A percentile compares a stretch with the other conserved stretches of the same genome.
These are phyloP conservation scores for Castanea crenata DNA, from an alignment of 306 rosid genomes.

Conservation along the genomic window DNA sequence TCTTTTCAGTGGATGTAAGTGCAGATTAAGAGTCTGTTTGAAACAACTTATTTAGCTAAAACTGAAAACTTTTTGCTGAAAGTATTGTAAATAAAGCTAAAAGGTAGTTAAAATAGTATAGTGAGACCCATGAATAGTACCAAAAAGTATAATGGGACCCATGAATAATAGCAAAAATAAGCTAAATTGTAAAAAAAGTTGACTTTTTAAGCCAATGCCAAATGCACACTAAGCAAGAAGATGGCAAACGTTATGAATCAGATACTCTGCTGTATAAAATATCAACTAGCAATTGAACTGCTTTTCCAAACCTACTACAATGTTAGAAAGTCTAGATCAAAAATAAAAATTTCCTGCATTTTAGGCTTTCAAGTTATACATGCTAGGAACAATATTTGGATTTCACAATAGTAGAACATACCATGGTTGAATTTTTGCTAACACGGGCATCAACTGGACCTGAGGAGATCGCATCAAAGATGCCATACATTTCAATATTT, in stretches of 20 bases:
- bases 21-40: background rate
- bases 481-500: conserved; percentile 95
- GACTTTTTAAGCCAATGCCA: no score
- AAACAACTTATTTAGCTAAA: no score
- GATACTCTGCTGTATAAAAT: background rate
- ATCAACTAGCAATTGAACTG: background rate
- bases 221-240: background rate
- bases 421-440: conserved; percentile 89
- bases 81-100: no score
- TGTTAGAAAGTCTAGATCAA: background rate
- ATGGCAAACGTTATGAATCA: background rate
- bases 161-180: no score
- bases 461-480: conserved; percentile 68
- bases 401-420: conserved; percentile 24
- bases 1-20: conserved; percentile 11
- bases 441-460: conserved; percentile 88
- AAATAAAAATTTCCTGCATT: background rate
- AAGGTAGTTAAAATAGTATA: no score
- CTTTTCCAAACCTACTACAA: background rate
- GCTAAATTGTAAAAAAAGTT: no score
- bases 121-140: no score
- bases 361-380: conserved; percentile 14
- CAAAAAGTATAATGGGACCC: no score
- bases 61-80: no score
- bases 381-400: background rate